These are phyloP conservation scores for Myotisia sp. DNA, from an alignment of 2,329 filamentous ascomycete genomes.

Conservation along the genomic window DNA sequence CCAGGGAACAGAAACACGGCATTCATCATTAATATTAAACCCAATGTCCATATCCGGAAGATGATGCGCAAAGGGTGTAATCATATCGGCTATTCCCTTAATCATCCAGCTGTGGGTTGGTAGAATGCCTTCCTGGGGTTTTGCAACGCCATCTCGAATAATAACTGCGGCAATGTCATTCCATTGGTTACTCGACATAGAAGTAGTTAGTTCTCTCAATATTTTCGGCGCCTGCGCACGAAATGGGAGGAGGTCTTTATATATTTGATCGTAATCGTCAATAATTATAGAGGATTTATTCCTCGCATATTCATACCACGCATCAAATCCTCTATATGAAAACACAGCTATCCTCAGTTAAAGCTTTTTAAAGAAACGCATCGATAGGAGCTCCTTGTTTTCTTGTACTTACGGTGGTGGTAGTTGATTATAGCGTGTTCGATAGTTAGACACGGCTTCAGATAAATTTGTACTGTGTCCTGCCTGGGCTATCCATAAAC, in stretches of 20 bases:
- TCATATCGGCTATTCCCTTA: slow-evolving; percentile 39
- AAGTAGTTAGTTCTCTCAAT: slow-evolving; percentile 39
- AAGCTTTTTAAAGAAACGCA: background rate
- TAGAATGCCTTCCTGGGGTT: slow-evolving; percentile 37
- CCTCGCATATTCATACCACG: slow-evolving; percentile 45
- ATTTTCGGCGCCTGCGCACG: slow-evolving; percentile 37
- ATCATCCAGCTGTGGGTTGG: slow-evolving; percentile 47
- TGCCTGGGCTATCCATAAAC: slow-evolving; percentile 36
- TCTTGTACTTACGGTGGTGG: slow-evolving; percentile 40
- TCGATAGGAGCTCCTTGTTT: slow-evolving; percentile 2
- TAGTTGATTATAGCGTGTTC: slow-evolving; percentile 37
- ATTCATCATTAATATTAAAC: slow-evolving; percentile 49
- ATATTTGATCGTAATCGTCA: slow-evolving; percentile 47
- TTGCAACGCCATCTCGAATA: slow-evolving; percentile 40
- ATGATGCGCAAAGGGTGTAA: slow-evolving; percentile 38
- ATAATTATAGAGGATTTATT: slow-evolving; percentile 39
- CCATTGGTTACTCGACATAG: slow-evolving; percentile 39
- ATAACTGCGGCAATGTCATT: slow-evolving; percentile 43
- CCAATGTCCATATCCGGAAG: slow-evolving; percentile 51
- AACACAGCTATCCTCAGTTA: background rate
- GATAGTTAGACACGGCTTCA: slow-evolving; percentile 40
- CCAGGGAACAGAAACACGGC: slow-evolving; percentile 42
- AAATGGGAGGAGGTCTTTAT: slow-evolving; percentile 43
- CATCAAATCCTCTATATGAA: slow-evolving; percentile 37
- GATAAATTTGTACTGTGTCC: slow-evolving; percentile 34